phyloP scores from a whole-genome alignment of 2,329 filamentous ascomycete genomes.

The Thermothelomyces thermophilus region DNA sequence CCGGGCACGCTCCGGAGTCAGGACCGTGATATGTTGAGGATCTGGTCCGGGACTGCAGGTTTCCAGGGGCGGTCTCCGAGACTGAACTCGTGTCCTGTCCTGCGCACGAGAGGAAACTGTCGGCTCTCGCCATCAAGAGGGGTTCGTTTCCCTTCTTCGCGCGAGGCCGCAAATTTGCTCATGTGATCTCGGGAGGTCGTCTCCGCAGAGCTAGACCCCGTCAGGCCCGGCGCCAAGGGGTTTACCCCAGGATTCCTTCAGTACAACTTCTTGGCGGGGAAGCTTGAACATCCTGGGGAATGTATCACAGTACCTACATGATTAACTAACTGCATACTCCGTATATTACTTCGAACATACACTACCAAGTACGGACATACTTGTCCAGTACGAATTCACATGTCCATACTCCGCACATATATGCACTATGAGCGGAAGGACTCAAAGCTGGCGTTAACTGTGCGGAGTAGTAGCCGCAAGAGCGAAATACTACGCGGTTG shows the following conservation, averaged over 20 bases:
- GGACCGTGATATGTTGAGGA: too few species aligned
- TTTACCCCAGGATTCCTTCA: conserved; percentile 7
- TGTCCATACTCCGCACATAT: too few species aligned
- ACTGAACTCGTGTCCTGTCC: neutral
- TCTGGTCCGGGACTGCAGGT: neutral
- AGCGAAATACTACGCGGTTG: too few species aligned
- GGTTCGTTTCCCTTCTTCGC: neutral
- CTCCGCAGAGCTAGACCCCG: conserved; percentile 18
- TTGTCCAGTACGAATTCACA: too few species aligned
- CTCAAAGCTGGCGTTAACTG: too few species aligned
- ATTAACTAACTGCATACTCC: too few species aligned
- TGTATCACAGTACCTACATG: too few species aligned
- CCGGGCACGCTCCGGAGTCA: neutral
- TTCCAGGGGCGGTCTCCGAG: neutral
- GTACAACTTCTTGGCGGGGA: conserved; percentile 14
- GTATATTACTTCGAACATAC: too few species aligned
- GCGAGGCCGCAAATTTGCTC: conserved; percentile 16
- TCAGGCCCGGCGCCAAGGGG: conserved; percentile 3
- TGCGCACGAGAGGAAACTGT: neutral
- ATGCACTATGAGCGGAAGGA: too few species aligned
- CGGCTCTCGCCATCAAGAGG: conserved; percentile 9
- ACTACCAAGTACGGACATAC: too few species aligned
- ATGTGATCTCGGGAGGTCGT: conserved; percentile 14
- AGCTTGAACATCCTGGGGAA: too few species aligned
- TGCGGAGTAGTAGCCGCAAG: too few species aligned